Evolutionary conservation across 2,329 filamentous ascomycete genomes (phyloP), one percentile per base, ranked within the genome.

Genomic region (Colletotrichum sp.): DNA sequence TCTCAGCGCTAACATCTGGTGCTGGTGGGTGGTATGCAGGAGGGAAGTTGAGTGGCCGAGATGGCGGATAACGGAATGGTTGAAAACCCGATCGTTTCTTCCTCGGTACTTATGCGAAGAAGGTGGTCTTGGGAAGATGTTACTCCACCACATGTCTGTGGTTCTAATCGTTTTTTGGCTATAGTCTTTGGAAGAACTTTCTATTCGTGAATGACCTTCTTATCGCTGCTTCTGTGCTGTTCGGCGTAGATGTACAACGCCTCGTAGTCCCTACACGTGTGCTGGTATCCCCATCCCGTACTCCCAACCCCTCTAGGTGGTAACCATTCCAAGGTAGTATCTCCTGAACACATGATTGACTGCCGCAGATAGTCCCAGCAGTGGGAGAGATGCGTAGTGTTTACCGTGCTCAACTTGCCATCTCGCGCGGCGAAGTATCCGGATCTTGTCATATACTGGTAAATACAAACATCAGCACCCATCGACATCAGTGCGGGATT

Each of bases 331-430:
- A 88, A 80, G 1, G 86, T 86, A 68, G 86, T 86, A 76, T 88
- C 87, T 67, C 84, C 84, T n/a, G 81, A 83, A 78, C 87, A 88
- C 82, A 87, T 84, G 72, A 88, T 85, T 32, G 84, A 84, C 79
- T 88, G 85, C 12, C 87, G 82, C 80, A 88, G 84, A 79, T 88
- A 88, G 79, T 87, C 85, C 79, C 88, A 87, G 82, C 87, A 88
- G 81, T 88, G 87, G 44, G 85, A 84, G 81, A 88, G 86, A 79
- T 88, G 86, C 82, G 21, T 24, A 8, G 24, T 32, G 26, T 71
- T 49, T 15, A 49, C 30, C 10, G 28, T 49, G 28, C 52, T 60
- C 5, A 49, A 21, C 9, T 32, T 28, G 16, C 60, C 59, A 34
- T 64, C 68, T 10, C 59, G 68, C 8, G 63, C 24, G 39, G 30